These are phyloP conservation scores for Cyclotella distinguenda DNA, from an alignment of 108 stramenopile species.

Conservation along the genomic window DNA sequence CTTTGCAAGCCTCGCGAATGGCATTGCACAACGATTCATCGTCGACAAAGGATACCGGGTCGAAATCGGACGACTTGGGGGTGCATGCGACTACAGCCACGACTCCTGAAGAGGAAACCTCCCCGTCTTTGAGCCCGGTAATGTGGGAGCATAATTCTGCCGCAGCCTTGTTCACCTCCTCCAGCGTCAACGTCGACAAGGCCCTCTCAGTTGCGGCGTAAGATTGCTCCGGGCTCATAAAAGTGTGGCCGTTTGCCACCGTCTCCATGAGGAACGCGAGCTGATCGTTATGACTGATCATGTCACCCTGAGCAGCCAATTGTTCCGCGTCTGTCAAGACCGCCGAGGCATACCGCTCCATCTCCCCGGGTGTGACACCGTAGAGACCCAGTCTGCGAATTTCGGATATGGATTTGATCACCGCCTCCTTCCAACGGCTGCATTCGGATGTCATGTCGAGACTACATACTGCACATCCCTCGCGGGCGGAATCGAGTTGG, in stretches of 20 bases:
- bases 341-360: constrained; percentile 91
- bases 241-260: constrained; percentile 94
- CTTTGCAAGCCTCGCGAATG: constrained; percentile 75
- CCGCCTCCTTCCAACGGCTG: constrained; percentile 91
- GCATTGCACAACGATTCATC: constrained; percentile 70
- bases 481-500: constrained; percentile 94
- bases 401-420: constrained; percentile 85
- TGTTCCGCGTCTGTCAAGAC: constrained; percentile 93
- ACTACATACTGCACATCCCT: constrained; percentile 96
- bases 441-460: constrained; percentile 95
- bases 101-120: constrained; percentile 54
- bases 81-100: constrained; percentile 82
- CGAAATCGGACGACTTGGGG: constrained; percentile 61
- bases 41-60: constrained; percentile 59
- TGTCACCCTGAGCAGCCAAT: constrained; percentile 91
- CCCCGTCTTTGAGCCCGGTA: constrained; percentile 72
- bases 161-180: constrained; percentile 93
- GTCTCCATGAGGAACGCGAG: constrained; percentile 96
- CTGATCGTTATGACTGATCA: constrained; percentile 91
- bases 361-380: constrained; percentile 90
- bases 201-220: constrained; percentile 87
- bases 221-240: constrained; percentile 94
- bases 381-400: constrained; percentile 89
- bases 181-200: constrained; percentile 84
- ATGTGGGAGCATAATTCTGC: constrained; percentile 92